Evolutionary conservation across 495 filamentous ascomycete genomes (phyloP).

Genomic region (Penicillium verhagenii): DNA sequence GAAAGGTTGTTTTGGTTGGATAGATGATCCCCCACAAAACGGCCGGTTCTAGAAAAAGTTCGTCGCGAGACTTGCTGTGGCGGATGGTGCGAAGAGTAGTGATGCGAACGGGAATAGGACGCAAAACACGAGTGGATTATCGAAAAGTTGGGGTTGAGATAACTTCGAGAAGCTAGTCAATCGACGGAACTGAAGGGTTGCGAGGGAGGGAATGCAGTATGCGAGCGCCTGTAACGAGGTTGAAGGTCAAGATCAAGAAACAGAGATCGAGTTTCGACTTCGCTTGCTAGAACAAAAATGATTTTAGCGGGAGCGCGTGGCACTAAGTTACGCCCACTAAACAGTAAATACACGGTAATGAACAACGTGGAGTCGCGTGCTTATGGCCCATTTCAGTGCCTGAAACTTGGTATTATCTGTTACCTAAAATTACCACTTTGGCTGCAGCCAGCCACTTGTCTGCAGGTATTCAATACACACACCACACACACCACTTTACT

Average conservation of each 20-base stretch:
- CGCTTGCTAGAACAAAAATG: constrained; percentile 34
- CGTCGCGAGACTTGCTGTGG: constrained; percentile 28
- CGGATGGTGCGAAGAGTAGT: constrained; percentile 15
- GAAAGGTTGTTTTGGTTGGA: constrained; percentile 19
- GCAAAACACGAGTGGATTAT: constrained; percentile 22
- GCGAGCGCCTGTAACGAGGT: constrained; percentile 28
- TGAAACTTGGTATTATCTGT: background rate
- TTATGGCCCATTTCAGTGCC: background rate
- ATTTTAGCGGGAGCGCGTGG: constrained; percentile 31
- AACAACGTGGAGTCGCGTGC: constrained; percentile 10
- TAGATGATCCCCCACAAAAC: constrained; percentile 22
- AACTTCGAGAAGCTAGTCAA: constrained; percentile 27
- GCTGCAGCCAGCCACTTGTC: background rate
- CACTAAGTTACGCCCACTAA: constrained; percentile 12
- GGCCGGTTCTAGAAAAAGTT: constrained; percentile 17
- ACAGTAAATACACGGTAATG: constrained; percentile 14
- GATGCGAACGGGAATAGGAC: constrained; percentile 26
- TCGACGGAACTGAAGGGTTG: constrained; percentile 11
- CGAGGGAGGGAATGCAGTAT: constrained; percentile 23
- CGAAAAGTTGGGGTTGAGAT: constrained; percentile 3
- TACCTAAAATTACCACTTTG: background rate
- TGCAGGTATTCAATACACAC: background rate
- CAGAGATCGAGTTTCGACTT: constrained; percentile 32
- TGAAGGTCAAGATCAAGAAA: constrained; percentile 18
- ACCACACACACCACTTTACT: background rate